Evolutionary conservation across 164 flowering plant species (phyloP), one percentile per base, ranked within the genome.

Genomic region (Dillenia suffruticosa): DNA sequence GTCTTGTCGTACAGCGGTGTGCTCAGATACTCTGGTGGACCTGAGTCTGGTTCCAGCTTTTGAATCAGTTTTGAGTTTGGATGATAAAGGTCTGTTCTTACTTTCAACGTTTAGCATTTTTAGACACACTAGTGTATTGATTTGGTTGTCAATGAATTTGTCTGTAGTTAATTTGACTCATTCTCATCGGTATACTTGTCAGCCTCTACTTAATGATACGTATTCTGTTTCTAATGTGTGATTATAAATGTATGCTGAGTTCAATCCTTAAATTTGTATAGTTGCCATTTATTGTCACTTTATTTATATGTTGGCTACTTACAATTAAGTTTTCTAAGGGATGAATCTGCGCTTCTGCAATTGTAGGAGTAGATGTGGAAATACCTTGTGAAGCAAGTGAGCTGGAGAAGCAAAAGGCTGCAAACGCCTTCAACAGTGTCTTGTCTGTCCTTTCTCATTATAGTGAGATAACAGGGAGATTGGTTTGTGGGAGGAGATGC

Each of bases 1-100:
- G 60, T 82, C 90, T 14, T 93, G 98, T 79, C 67, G 96, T 68
- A 84, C 82, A 64, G 96, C 88, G 71, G 77, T 90, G 13, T 75
- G 80, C 67, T 69, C 75, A 32, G 90, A 85, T 72, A 57, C 86
- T 10, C 62, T 67, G 13, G 62, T 63, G 65, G 84, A 77, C 10
- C 54, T 74, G 57, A 68, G 68, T 32, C 81, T 69, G 24, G 63
- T 68, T 47, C 63, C 70, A 58, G 63, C 72, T 7, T 51, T 63
- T 53, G 82, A 77, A 51, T 66, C 78, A 0, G 73, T 61, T 13
- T 48, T 72, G 40, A 79, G 74, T 64, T 57, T 73, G 12, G 81
- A 79, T 66, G 54, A 55, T 58, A 71, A 69, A 85, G 96, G 97
- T 92, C 45, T 69, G 81, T 59, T 54, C 58, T 67, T 46, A 5